Conservation (phyloP, 2,329 filamentous ascomycete species). For the Paracoccidioides lutzii region DNA sequence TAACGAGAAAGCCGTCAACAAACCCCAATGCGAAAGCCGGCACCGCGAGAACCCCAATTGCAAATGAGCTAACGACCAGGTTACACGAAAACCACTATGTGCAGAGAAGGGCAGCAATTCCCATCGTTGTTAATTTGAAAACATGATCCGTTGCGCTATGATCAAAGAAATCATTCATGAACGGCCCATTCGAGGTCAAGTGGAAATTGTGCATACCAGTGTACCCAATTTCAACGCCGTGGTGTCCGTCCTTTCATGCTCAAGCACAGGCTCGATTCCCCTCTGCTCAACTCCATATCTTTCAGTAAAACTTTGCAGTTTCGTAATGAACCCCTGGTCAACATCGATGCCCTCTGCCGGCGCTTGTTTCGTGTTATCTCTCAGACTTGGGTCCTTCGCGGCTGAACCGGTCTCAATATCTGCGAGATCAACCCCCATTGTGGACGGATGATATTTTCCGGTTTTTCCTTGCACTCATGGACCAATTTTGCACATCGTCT, state of each 20-base stretch:
- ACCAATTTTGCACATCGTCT: no score
- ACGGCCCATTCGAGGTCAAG: no score
- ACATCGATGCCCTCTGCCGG: not conserved
- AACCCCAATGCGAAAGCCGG: constrained; percentile 2
- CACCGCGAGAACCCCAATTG: constrained; percentile 1
- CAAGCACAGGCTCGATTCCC: constrained; percentile 2
- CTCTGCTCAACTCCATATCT: constrained; percentile 2
- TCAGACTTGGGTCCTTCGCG: not conserved
- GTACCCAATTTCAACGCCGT: not conserved
- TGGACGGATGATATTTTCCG: not conserved
- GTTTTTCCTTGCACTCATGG: not conserved
- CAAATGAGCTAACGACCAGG: not conserved
- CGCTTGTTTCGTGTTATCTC: not conserved
- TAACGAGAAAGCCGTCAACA: constrained; percentile 4
- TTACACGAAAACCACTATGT: not conserved
- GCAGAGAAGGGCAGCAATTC: not conserved
- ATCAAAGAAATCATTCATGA: not conserved
- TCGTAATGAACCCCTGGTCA: not conserved
- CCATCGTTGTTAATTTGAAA: not conserved
- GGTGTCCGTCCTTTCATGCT: constrained; percentile 1
- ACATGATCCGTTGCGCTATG: not conserved
- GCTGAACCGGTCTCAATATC: not conserved
- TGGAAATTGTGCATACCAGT: not conserved
- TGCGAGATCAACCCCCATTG: not conserved
- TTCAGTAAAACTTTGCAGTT: not conserved